Percentiles rank a stretch among this genome's conserved stretches.
Evolutionary conservation across 1,139 yeast species (phyloP).

Genomic region (Kodamaea plutei): DNA sequence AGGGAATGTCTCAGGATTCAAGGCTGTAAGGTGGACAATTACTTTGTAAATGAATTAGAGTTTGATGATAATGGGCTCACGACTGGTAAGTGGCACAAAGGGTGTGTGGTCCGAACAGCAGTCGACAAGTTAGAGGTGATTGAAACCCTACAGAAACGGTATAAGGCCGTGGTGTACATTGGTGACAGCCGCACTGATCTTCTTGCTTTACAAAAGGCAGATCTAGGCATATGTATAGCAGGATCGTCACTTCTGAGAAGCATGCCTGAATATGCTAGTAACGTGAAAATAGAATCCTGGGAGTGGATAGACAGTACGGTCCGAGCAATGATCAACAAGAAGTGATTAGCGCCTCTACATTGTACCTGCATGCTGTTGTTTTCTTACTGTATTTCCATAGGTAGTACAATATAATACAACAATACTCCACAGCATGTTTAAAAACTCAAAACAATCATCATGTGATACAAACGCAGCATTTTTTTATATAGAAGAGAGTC

Average conservation of each 20-base stretch:
- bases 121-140: slow-evolving; percentile 44
- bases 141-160: slow-evolving; percentile 15
- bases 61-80: slow-evolving; percentile 27
- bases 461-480: no score
- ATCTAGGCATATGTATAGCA: slow-evolving; percentile 44
- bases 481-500: no score
- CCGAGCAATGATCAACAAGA: no score
- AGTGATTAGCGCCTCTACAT: background rate
- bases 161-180: slow-evolving; percentile 37
- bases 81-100: slow-evolving; percentile 34
- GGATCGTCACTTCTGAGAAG: slow-evolving; percentile 2
- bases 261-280: slow-evolving; percentile 3
- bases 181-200: slow-evolving; percentile 71
- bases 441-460: no score
- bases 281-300: slow-evolving; percentile 2
- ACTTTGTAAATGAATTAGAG: slow-evolving; percentile 48
- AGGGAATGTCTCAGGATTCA: slow-evolving; percentile 29
- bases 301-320: no score
- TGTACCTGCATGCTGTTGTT: slow-evolving; percentile 2
- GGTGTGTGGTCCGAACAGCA: slow-evolving; percentile 45
- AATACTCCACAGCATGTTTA: no score
- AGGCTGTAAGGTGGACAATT: slow-evolving; percentile 25
- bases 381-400: no score
- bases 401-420: no score
- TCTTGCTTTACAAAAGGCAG: slow-evolving; percentile 47